These are phyloP conservation scores for Pseudocohnilembus persalinus DNA, from an alignment of 169 alveolate species.

Conservation along the genomic window DNA sequence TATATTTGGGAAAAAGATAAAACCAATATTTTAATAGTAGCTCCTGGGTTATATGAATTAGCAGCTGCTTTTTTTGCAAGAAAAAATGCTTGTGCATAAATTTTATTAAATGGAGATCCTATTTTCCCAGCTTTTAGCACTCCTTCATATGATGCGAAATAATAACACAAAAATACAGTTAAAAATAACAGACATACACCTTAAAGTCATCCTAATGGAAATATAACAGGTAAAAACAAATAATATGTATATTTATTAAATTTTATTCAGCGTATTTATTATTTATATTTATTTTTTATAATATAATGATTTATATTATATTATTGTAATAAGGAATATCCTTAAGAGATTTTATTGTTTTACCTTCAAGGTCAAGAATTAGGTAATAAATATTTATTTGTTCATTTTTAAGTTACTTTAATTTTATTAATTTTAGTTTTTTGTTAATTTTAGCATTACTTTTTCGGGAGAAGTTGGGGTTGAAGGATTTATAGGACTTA, in stretches of 20 bases:
- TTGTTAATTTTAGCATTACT: too few species aligned
- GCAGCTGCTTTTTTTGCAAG: constrained; percentile 77
- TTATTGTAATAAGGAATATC: constrained; percentile 44
- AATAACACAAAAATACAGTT: constrained; percentile 32
- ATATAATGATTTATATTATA: constrained; percentile 5
- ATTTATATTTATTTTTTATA: neutral
- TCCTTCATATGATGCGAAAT: constrained; percentile 58
- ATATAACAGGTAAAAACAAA: constrained; percentile 1
- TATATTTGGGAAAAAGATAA: constrained; percentile 83
- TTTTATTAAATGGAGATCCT: constrained; percentile 85
- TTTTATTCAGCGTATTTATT: neutral
- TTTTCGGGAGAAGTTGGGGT: constrained; percentile 74
- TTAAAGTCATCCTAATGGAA: constrained; percentile 3
- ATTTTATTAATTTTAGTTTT: too few species aligned
- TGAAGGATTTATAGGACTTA: constrained; percentile 82
- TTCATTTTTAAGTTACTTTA: too few species aligned
- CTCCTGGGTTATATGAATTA: constrained; percentile 84
- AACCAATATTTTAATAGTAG: constrained; percentile 62
- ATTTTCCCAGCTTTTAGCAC: constrained; percentile 69
- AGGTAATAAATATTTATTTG: too few species aligned
- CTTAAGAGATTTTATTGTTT: constrained; percentile 68
- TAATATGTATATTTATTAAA: neutral
- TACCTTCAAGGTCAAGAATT: constrained; percentile 86
- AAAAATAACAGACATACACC: neutral
- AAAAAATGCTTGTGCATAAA: constrained; percentile 81